Evolutionary conservation across 2,329 filamentous ascomycete species (phyloP).

Genomic region (Aspergillus sp.): DNA sequence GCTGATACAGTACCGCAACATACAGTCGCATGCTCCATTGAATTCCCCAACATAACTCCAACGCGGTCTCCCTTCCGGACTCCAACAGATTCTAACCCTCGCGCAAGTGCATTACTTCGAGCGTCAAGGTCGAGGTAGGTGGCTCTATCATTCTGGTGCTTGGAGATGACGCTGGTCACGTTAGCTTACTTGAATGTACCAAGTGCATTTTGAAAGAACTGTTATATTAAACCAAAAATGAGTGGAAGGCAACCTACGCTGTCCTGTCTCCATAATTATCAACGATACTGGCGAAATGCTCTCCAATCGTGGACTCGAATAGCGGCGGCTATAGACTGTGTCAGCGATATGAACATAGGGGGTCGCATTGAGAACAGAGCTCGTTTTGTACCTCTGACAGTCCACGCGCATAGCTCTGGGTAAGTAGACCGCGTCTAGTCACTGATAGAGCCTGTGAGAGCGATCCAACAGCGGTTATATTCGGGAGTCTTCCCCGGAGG

Average conservation of each 20-base stretch:
- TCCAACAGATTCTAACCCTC: constrained; percentile 66
- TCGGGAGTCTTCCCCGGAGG: background rate
- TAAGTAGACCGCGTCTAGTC: constrained; percentile 23
- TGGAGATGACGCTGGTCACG: constrained; percentile 53
- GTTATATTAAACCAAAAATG: background rate
- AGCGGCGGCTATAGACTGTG: constrained; percentile 40
- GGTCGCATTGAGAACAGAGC: background rate
- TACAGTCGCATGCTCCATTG: constrained; percentile 76
- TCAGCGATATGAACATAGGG: background rate
- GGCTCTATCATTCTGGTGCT: constrained; percentile 62
- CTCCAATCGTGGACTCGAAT: constrained; percentile 47
- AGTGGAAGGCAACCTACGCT: constrained; percentile 47
- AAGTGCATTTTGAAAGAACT: background rate
- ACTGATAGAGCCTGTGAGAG: background rate
- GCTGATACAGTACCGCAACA: constrained; percentile 18
- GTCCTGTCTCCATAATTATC: constrained; percentile 45
- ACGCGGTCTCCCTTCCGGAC: constrained; percentile 82
- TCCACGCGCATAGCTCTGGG: constrained; percentile 31
- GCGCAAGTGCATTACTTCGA: constrained; percentile 72
- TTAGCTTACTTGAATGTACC: background rate
- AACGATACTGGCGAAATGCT: constrained; percentile 48
- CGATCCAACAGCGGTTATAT: background rate
- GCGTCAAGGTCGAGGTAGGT: constrained; percentile 75
- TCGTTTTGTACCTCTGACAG: constrained; percentile 25
- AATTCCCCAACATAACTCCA: constrained; percentile 83